Evolutionary conservation across 2,329 filamentous ascomycete species (phyloP).

Genomic region (Paecilomyces fulvus): DNA sequence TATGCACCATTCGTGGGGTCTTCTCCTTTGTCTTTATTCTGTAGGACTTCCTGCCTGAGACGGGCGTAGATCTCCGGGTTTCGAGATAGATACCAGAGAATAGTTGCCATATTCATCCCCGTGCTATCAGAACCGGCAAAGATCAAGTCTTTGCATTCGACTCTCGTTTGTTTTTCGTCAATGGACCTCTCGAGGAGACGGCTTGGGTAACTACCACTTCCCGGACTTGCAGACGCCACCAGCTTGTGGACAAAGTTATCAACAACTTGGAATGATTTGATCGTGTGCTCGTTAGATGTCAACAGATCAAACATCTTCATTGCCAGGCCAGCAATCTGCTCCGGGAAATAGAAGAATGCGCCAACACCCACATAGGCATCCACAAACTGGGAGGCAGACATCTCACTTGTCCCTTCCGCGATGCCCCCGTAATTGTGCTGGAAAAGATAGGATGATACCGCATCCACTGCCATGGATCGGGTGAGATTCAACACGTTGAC

Average conservation of each 20-base stretch:
- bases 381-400: conserved; percentile 44
- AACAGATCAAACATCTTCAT: conserved; percentile 27
- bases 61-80: conserved; percentile 31
- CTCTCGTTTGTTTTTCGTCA: conserved; percentile 35
- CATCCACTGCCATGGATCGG: conserved; percentile 46
- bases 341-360: conserved; percentile 47
- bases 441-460: conserved; percentile 48
- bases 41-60: conserved; percentile 27
- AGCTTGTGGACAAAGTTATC: conserved; percentile 37
- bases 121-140: conserved; percentile 50
- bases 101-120: conserved; percentile 43
- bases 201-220: conserved; percentile 40
- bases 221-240: conserved; percentile 23
- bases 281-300: conserved; percentile 21
- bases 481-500: conserved; percentile 40
- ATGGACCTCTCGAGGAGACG: conserved; percentile 40
- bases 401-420: conserved; percentile 25
- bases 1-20: conserved; percentile 29
- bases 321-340: conserved; percentile 24
- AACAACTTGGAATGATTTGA: conserved; percentile 30
- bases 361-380: conserved; percentile 48
- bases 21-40: conserved; percentile 13
- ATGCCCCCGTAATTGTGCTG: conserved; percentile 43
- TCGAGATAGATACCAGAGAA: conserved; percentile 39
- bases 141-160: conserved; percentile 47